Conservation (phyloP, 140 eudicot species). For the Senecio squalidus region DNA sequence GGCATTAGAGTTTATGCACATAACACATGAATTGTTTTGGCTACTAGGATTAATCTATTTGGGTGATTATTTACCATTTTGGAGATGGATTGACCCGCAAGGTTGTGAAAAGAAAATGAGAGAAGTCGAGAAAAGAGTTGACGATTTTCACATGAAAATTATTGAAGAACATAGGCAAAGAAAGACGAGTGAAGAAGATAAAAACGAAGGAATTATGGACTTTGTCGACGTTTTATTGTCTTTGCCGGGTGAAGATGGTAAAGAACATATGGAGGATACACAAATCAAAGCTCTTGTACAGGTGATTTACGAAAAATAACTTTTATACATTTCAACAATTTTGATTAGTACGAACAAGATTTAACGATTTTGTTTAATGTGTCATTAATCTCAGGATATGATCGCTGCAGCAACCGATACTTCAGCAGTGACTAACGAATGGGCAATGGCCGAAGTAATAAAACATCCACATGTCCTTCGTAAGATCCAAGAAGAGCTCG, state of each 20-base stretch:
- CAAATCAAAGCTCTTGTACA: constrained; percentile 94
- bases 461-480: constrained; percentile 75
- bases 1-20: constrained; percentile 87
- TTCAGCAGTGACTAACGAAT: constrained; percentile 91
- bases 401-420: constrained; percentile 98
- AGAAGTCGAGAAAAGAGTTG: constrained; percentile 87
- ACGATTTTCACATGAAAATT: constrained; percentile 72
- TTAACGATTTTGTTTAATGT: too few species aligned
- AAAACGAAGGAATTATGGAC: constrained; percentile 62
- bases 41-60: constrained; percentile 83
- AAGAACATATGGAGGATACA: constrained; percentile 73
- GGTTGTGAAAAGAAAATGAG: constrained; percentile 95
- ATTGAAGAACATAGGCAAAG: constrained; percentile 68
- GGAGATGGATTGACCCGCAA: constrained; percentile 93
- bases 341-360: too few species aligned
- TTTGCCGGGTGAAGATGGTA: constrained; percentile 87
- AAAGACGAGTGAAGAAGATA: constrained; percentile 17
- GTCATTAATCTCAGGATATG: constrained; percentile 48
- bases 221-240: constrained; percentile 90
- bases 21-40: constrained; percentile 88
- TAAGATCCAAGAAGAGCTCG: constrained; percentile 81
- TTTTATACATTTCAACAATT: too few species aligned
- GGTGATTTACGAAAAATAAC: too few species aligned
- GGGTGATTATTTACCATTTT: constrained; percentile 88
- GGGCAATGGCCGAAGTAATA: constrained; percentile 97